A percentile compares a stretch with the other conserved stretches of the same genome.
phyloP scores from a whole-genome alignment of 2,329 filamentous ascomycete genomes.

The Paracoccidioides lutzii region DNA sequence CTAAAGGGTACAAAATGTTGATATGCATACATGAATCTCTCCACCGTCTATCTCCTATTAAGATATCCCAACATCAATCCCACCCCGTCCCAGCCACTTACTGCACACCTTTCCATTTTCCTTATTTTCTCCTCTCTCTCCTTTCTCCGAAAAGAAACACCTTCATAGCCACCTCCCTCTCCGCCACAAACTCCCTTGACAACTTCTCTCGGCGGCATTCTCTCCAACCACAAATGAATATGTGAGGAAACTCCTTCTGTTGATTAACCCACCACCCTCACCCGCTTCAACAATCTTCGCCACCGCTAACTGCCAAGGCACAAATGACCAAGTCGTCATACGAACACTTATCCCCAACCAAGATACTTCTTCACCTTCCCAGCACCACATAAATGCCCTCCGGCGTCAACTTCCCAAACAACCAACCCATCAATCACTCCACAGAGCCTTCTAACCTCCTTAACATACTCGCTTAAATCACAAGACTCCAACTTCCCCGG shows the following conservation, averaged over 20 bases:
- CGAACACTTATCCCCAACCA: neutral
- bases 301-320: neutral
- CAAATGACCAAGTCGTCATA: neutral
- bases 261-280: neutral
- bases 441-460: constrained; percentile 36
- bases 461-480: constrained; percentile 33
- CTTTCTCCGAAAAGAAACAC: neutral
- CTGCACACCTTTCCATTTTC: constrained; percentile 13
- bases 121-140: neutral
- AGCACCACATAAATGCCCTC: neutral
- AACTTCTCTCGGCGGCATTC: neutral
- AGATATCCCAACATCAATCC: neutral
- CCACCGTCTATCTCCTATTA: too few species aligned
- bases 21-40: too few species aligned
- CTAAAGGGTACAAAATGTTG: too few species aligned
- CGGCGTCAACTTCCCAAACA: neutral
- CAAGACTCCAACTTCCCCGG: constrained; percentile 32
- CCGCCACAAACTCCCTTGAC: neutral
- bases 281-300: neutral
- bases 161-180: too few species aligned
- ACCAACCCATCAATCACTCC: constrained; percentile 32
- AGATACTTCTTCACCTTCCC: neutral
- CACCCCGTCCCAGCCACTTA: neutral
- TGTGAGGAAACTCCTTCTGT: neutral
- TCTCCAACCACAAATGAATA: neutral